Base-by-base conservation (phyloP, 352 stramenopile genomes). In the Phytophthora lateralis region DNA sequence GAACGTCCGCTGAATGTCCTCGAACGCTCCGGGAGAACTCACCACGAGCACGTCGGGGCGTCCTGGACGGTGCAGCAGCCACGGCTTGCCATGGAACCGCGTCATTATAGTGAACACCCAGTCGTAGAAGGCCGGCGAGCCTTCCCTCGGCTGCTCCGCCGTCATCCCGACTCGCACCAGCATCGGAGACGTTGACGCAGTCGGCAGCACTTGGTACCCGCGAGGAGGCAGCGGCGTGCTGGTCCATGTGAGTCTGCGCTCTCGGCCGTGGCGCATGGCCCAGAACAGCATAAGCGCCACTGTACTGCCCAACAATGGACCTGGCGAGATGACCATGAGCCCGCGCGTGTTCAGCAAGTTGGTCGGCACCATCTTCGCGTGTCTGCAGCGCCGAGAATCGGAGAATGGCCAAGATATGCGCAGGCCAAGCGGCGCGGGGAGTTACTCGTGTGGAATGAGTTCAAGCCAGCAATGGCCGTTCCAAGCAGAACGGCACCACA, bases 1-100 rank as follows among this genome's bases (percentile, higher is more conserved):
- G 17, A 79, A 76, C n/a, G 60, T 75, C 32, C 64, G 55, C 27
- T 73, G 58, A 9, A 80, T 59, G 29, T 80, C 68, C 18, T 80
- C 68, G 20, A 77, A 75, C 0, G 44, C 42, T 15, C 45, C 29
- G 1, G 69, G 60, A 17, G 62, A 69, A 35, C 58, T 75, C 38
- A 80, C 21, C 6, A 77, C 50, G 14, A 80, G 42, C 45, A 73
- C 66, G 26, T 66, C 43, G 0, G 68, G 56, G 2, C 48, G 48
- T 43, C 64, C 68, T 14, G 61, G 32, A 7, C 35, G 43, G 7
- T 63, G 59, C 38, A 76, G 29, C 21, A 73, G 47, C 63, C 60
- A 76, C 35, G 64, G 51, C 35, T 66, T 65, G 21, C 63, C 63
- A 10, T 55, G 54, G 32, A 76, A 67, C 18, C 39, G 37, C 44